Evolutionary conservation across 1,139 yeast genomes (phyloP), one percentile per base, ranked within the genome.

Genomic region (Zhuliangozyma parablackwelliae): DNA sequence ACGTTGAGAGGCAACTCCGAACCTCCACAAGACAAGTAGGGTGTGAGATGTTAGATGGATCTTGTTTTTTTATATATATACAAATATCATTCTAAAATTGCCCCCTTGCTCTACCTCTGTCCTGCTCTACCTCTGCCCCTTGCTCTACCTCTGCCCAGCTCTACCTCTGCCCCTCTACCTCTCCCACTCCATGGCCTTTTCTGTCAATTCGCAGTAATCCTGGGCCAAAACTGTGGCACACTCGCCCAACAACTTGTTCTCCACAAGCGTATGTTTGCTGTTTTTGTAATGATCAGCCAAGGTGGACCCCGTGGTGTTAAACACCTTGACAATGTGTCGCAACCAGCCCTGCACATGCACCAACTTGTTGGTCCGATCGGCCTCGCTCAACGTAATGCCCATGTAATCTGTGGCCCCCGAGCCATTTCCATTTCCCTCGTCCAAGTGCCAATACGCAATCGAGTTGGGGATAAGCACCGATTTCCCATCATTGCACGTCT

Each of bases 1-100:
- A 69, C 76, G 13, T 65, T 70, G 47, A 59, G 75, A 53, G 76
- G 75, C 6, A 61, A 59, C 29, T 63, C 71, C 21, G 73, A 58
- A 25, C 72, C 74, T 10, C 74, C 74, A 27, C 41, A 35, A 32
- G 41, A 38, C 25, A 30, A 38, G 32, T 29, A 32, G 28, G 7
- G 10, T 8, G 12, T 6, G 5, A 6, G 6, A 2, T 23, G 24
- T 23, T 23, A 23, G 9, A 7, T 23, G 24, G 10, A 7, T 23
- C 24, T 23, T 13, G 21, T 24, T 10, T 30, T 31, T 28, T n/a
- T n/a, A n/a, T n/a, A n/a, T n/a, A n/a, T n/a, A n/a, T n/a, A n/a
- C n/a, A n/a, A n/a, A n/a, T n/a, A n/a, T n/a, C n/a, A n/a, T n/a
- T n/a, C n/a, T n/a, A n/a, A n/a, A n/a, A n/a, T n/a, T n/a, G n/a